phyloP scores from a whole-genome alignment of 768 basidiomycete genomes.

The Nidula microcarpa region DNA sequence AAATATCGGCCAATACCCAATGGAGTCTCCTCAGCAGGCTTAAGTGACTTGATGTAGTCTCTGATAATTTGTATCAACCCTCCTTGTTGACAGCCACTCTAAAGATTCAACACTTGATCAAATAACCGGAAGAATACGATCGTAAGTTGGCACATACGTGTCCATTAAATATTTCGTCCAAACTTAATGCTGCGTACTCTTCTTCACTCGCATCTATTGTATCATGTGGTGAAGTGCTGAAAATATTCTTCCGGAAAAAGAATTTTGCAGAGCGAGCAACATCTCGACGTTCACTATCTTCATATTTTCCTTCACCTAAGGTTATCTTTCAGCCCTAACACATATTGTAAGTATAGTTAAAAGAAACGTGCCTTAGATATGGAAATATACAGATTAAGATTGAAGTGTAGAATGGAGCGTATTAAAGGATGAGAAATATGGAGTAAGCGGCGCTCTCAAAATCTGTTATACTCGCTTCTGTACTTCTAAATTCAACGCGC shows the following conservation, averaged over 20 bases:
- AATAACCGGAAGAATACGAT: background rate
- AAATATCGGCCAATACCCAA: background rate
- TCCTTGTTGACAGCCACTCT: background rate
- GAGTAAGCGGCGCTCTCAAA: slow-evolving; percentile 8
- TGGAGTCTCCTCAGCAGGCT: background rate
- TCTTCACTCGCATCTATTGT: background rate
- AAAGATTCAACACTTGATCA: background rate
- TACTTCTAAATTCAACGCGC: slow-evolving; percentile 7
- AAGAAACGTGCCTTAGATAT: slow-evolving; percentile 4
- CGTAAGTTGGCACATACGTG: background rate
- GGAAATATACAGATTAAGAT: slow-evolving; percentile 6
- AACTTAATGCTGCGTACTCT: slow-evolving; percentile 4
- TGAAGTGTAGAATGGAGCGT: slow-evolving; percentile 5
- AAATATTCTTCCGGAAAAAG: slow-evolving; percentile 2
- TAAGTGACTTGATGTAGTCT: background rate
- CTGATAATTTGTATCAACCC: slow-evolving; percentile 1
- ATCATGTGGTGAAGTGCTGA: background rate
- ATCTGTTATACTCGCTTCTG: slow-evolving; percentile 7
- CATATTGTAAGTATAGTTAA: background rate
- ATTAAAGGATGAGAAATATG: slow-evolving; percentile 5
- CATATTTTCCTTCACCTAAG: slow-evolving; percentile 4
- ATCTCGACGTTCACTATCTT: slow-evolving; percentile 1
- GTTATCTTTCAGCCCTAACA: background rate
- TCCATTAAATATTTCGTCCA: slow-evolving; percentile 8
- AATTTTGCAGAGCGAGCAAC: slow-evolving; percentile 1